These are phyloP conservation scores for Sanghuangporus baumii DNA, from an alignment of 1,284 basidiomycete species.

Conservation along the genomic window DNA sequence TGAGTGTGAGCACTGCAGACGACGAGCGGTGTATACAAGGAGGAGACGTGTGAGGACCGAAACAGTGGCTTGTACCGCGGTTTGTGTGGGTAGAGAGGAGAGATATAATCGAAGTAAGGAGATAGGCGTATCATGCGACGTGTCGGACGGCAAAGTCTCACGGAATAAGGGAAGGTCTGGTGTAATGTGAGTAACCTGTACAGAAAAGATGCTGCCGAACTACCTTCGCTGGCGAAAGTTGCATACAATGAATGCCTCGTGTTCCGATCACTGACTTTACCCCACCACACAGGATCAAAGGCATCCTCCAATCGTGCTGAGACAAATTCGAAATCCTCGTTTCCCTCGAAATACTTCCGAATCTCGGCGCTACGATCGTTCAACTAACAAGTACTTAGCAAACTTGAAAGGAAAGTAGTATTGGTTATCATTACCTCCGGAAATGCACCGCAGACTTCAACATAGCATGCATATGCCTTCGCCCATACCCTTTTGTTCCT, in stretches of 20 bases:
- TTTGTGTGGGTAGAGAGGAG: conserved; percentile 68
- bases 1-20: conserved; percentile 63
- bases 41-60: conserved; percentile 64
- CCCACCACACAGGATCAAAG: conserved; percentile 68
- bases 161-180: conserved; percentile 5
- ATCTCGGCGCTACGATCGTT: conserved; percentile 51
- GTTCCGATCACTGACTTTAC: conserved; percentile 31
- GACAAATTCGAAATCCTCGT: conserved; percentile 52
- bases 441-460: conserved; percentile 60
- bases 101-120: conserved; percentile 55
- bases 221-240: conserved; percentile 51
- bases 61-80: conserved; percentile 61
- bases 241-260: conserved; percentile 30
- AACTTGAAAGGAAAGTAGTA: neutral
- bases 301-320: conserved; percentile 63
- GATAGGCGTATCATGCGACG: conserved; percentile 32
- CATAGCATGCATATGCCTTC: conserved; percentile 56
- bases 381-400: conserved; percentile 34
- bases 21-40: conserved; percentile 59
- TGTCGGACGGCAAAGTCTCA: neutral
- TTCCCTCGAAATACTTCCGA: conserved; percentile 37
- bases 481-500: conserved; percentile 59
- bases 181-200: neutral
- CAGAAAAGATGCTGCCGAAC: conserved; percentile 18
- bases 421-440: conserved; percentile 38